phyloP scores from a whole-genome alignment of 2,329 filamentous ascomycete species.

The Ceratocystis cubensis region DNA sequence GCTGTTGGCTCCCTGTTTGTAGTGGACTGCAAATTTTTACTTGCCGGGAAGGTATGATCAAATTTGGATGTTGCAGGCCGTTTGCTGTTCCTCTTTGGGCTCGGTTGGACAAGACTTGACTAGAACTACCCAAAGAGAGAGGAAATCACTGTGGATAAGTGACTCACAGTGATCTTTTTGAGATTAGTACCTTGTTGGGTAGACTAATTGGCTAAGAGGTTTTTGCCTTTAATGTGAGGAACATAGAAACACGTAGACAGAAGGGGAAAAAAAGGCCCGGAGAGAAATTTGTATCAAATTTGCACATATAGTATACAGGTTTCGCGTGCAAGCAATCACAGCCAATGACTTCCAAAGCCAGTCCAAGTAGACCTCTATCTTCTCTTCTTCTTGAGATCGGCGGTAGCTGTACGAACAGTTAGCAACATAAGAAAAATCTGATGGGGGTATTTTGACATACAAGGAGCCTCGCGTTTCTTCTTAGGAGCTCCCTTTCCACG shows the following conservation, averaged over 20 bases:
- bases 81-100: not conserved
- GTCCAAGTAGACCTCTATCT: constrained; percentile 19
- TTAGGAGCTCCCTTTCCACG: constrained; percentile 80
- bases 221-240: not conserved
- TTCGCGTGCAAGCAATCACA: constrained; percentile 9
- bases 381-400: constrained; percentile 23
- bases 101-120: not conserved
- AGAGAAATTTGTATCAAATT: not conserved
- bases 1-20: not conserved
- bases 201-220: not conserved
- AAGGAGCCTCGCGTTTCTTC: constrained; percentile 58
- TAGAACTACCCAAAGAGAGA: not conserved
- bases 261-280: not conserved
- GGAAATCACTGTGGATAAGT: not conserved
- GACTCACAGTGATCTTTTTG: not conserved
- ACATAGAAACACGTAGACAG: not conserved
- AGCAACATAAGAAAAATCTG: not conserved
- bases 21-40: not conserved
- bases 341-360: constrained; percentile 17
- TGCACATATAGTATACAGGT: not conserved
- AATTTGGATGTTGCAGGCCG: not conserved
- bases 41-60: not conserved
- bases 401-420: constrained; percentile 14
- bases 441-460: constrained; percentile 25
- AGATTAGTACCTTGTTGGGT: not conserved